Evolutionary conservation across 129 eudicot species (phyloP), one percentile per base, ranked within the genome.

Genomic region (Helianthus tuberosus): DNA sequence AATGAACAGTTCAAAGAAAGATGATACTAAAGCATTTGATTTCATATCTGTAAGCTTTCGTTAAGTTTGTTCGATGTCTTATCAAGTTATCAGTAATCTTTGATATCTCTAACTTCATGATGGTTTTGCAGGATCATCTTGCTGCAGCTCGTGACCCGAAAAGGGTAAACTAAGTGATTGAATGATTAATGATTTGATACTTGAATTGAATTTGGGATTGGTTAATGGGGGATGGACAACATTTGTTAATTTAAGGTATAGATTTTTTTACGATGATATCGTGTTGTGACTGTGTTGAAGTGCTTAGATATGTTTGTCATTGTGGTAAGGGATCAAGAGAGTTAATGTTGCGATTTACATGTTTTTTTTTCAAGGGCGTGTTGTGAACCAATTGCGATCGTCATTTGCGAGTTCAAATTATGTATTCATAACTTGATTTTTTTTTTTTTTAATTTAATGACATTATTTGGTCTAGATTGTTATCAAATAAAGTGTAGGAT

Each of bases 101-200:
- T 62, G 47, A 9, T 36, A 36, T 62, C 48, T 35, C 5, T 62
- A 62, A 62, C 20, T 62, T 62, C 23, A 14, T 35, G 15, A 62
- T n/a, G 59, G 53, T 78, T 25, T 68, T 90, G 84, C 91, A 94
- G 98, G 98, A 94, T 85, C 98, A 94, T 89, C 74, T 94, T 74
- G 87, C 89, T 61, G 88, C 97, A 81, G 93, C 96, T 74, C 96
- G 98, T 82, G 96, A 89, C 78, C 85, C 92, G 2, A 88, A 84
- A 68, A 88, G 84, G 84, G 83, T 93, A 74, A 80, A 59, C 71
- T 90, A 75, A 88, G 61, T 3, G 55, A 62, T n/a, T 14, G 11
- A 32, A 62, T 35, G 47, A n/a, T 62, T 62, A 32, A 62, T 35
- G 47, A 36, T 62, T 62, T 59, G 43, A 59, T 59, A 29, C 39